A percentile compares a stretch with the other conserved stretches of the same genome.
Evolutionary conservation across 108 stramenopile genomes (phyloP).

Genomic region (Aurantiochytrium sp.): DNA sequence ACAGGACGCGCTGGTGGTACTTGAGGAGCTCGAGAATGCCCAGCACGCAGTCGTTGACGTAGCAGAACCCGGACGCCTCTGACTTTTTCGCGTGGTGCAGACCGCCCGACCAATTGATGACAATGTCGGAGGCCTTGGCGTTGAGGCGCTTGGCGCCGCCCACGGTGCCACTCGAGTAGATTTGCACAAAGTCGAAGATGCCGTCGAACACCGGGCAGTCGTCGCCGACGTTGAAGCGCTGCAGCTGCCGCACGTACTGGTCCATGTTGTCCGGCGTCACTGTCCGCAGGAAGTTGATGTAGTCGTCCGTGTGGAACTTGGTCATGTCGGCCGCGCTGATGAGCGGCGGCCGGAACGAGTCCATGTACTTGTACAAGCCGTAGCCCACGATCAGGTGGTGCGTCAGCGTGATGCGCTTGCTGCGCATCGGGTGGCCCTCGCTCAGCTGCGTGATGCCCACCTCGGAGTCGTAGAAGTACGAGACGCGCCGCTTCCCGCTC

Average conservation of each 20-base stretch:
- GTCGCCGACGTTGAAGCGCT: constrained; percentile 89
- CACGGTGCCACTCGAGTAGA: constrained; percentile 90
- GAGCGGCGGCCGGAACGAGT: constrained; percentile 91
- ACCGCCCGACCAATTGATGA: constrained; percentile 98
- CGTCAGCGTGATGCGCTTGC: constrained; percentile 97
- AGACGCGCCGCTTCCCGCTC: neutral
- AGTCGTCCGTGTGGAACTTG: constrained; percentile 94
- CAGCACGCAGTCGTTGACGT: constrained; percentile 98
- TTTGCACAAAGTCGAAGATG: constrained; percentile 92
- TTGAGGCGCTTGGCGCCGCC: constrained; percentile 91
- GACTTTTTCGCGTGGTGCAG: constrained; percentile 98
- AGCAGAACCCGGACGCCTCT: constrained; percentile 97
- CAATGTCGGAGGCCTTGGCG: constrained; percentile 80
- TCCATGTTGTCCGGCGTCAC: constrained; percentile 97
- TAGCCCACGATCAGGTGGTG: constrained; percentile 98
- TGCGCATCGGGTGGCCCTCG: constrained; percentile 95
- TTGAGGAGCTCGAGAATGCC: constrained; percentile 97
- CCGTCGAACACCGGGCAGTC: constrained; percentile 99
- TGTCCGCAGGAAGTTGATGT: constrained; percentile 94
- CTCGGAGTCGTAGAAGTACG: constrained; percentile 31
- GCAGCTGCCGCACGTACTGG: constrained; percentile 80
- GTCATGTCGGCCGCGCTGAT: constrained; percentile 89
- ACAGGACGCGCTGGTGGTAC: constrained; percentile 96
- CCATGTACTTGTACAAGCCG: constrained; percentile 94
- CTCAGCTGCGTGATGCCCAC: constrained; percentile 78